Evolutionary conservation across 805 yeast genomes (phyloP).

Genomic region (Candida ipomoeae): DNA sequence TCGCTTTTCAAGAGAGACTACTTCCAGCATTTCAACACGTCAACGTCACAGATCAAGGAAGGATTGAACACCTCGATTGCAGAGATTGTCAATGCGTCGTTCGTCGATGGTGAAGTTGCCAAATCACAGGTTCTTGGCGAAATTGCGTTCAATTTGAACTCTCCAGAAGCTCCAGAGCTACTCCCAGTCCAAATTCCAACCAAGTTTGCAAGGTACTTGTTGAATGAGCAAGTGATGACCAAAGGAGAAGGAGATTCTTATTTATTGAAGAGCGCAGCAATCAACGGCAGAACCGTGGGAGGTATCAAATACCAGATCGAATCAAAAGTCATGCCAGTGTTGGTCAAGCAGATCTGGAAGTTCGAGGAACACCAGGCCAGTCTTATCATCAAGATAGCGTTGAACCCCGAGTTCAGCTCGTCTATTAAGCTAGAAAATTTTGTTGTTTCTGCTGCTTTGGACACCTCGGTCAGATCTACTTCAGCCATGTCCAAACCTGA

Average conservation of each 20-base stretch:
- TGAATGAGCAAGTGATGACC: slow-evolving; percentile 35
- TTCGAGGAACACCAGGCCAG: slow-evolving; percentile 82
- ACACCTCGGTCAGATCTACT: slow-evolving; percentile 54
- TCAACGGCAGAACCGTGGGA: slow-evolving; percentile 65
- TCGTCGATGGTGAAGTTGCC: slow-evolving; percentile 59
- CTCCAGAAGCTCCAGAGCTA: slow-evolving; percentile 21
- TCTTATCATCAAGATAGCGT: slow-evolving; percentile 66
- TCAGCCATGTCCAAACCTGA: slow-evolving; percentile 87
- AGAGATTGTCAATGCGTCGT: slow-evolving; percentile 75
- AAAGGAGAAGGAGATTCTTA: slow-evolving; percentile 31
- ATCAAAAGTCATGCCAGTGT: slow-evolving; percentile 53
- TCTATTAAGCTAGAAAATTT: slow-evolving; percentile 53
- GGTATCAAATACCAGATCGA: slow-evolving; percentile 72
- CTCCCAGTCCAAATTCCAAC: slow-evolving; percentile 39
- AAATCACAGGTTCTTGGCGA: slow-evolving; percentile 76
- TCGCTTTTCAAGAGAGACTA: slow-evolving; percentile 45
- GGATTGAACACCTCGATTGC: slow-evolving; percentile 81
- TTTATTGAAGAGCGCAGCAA: slow-evolving; percentile 44
- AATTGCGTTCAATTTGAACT: slow-evolving; percentile 69
- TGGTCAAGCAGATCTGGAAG: slow-evolving; percentile 83
- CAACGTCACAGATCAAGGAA: slow-evolving; percentile 11
- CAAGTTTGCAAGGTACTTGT: slow-evolving; percentile 48
- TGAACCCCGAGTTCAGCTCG: slow-evolving; percentile 44
- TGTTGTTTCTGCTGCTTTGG: slow-evolving; percentile 55
- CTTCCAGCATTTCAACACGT: slow-evolving; percentile 31